Conservation (phyloP, 495 filamentous ascomycete species). For the Cryomyces antarcticus region DNA sequence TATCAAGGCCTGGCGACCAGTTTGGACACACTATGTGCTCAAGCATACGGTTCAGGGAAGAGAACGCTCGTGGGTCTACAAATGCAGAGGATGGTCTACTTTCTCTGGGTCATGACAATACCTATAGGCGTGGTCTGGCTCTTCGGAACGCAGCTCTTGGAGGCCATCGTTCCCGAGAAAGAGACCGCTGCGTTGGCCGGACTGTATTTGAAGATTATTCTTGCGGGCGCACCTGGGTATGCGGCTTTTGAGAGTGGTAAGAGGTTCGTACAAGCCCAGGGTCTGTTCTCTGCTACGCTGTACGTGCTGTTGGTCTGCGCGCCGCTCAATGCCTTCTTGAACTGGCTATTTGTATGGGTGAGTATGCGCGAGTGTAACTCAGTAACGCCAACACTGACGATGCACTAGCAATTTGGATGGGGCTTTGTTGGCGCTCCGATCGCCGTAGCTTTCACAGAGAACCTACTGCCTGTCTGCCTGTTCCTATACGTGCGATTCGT, state of each 20-base stretch:
- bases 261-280: conserved; percentile 53
- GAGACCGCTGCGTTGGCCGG: conserved; percentile 44
- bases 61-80: conserved; percentile 50
- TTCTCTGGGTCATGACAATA: conserved; percentile 39
- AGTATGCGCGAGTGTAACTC: conserved; percentile 4
- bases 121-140: conserved; percentile 43
- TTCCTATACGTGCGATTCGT: conserved; percentile 46
- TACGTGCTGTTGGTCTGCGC: conserved; percentile 45
- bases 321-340: conserved; percentile 43
- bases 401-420: conserved; percentile 37
- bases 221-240: conserved; percentile 46
- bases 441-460: conserved; percentile 65
- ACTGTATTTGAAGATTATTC: conserved; percentile 42
- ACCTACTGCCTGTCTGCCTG: conserved; percentile 54
- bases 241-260: conserved; percentile 50
- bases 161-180: conserved; percentile 35
- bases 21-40: conserved; percentile 53
- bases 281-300: conserved; percentile 45
- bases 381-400: neutral
- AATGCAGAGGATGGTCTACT: conserved; percentile 47
- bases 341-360: conserved; percentile 52
- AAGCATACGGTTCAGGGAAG: conserved; percentile 52
- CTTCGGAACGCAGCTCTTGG: conserved; percentile 33
- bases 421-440: conserved; percentile 74
- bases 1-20: conserved; percentile 52